phyloP scores from a whole-genome alignment of 768 basidiomycete genomes.

The Hypsizygus marmoreus region DNA sequence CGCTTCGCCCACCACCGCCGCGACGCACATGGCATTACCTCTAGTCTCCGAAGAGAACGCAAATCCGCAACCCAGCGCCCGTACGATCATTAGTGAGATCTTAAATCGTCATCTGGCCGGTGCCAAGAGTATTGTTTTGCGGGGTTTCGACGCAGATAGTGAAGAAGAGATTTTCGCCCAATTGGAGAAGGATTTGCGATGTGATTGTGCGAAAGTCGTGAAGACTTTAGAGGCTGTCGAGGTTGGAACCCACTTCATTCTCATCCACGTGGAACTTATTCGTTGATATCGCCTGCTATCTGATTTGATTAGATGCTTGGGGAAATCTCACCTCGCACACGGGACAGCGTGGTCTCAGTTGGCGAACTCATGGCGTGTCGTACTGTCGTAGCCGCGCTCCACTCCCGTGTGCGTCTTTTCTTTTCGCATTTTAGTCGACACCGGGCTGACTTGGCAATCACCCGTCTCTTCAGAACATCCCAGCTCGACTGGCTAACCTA shows the following conservation, averaged over 20 bases:
- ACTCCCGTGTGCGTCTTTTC: conserved; percentile 1
- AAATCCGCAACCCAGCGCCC: background rate
- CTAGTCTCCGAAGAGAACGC: background rate
- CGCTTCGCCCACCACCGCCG: background rate
- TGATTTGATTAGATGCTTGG: conserved; percentile 1
- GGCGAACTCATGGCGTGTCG: conserved; percentile 14
- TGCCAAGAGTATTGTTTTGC: background rate
- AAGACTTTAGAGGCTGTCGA: conserved; percentile 1
- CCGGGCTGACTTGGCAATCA: background rate
- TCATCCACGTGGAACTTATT: background rate
- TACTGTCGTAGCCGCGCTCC: conserved; percentile 11
- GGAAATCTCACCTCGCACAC: conserved; percentile 6
- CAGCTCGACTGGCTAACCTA: conserved; percentile 5
- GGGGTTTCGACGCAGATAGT: too few species aligned
- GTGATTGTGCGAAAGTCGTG: conserved; percentile 4
- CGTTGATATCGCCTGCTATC: background rate
- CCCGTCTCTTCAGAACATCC: conserved; percentile 2
- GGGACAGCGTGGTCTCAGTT: conserved; percentile 8
- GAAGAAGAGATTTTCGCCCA: background rate
- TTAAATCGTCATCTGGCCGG: conserved; percentile 3
- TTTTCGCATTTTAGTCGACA: background rate
- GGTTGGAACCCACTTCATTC: background rate
- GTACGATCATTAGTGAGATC: conserved; percentile 1
- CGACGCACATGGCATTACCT: background rate
- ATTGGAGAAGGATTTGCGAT: conserved; percentile 1